A percentile compares a stretch with the other conserved stretches of the same genome.
Evolutionary conservation across 164 flowering plant genomes (phyloP).

Genomic region (Piper longum): DNA sequence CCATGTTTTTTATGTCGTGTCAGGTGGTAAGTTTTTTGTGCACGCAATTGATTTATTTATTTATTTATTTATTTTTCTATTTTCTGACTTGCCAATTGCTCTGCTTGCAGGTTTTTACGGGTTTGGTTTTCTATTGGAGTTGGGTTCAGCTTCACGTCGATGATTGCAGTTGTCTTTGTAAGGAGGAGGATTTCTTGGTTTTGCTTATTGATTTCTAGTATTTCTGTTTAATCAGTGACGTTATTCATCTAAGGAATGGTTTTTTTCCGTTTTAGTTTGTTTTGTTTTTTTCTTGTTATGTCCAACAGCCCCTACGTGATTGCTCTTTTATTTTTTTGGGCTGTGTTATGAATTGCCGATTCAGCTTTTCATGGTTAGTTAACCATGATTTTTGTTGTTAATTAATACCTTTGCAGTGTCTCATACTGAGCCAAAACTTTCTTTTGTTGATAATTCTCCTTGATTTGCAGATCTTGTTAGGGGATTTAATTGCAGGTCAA

Average conservation of each 20-base stretch:
- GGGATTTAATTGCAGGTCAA: slow-evolving; percentile 23
- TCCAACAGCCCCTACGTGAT: not conserved
- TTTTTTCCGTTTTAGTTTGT: too few relatives aligned
- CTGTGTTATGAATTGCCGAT: too few relatives aligned
- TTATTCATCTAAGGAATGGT: not conserved
- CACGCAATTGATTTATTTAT: too few relatives aligned
- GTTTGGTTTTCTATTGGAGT: slow-evolving; percentile 9
- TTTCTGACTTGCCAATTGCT: not conserved
- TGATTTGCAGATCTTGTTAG: slow-evolving; percentile 27
- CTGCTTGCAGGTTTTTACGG: slow-evolving; percentile 5
- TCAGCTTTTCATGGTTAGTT: too few relatives aligned
- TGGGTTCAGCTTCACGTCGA: slow-evolving; percentile 6
- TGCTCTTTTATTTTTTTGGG: not conserved
- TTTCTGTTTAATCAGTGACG: not conserved
- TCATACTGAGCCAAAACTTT: too few relatives aligned
- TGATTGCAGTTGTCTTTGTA: slow-evolving; percentile 4
- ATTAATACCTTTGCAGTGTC: too few relatives aligned
- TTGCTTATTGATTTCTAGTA: not conserved
- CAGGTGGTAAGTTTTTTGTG: too few relatives aligned
- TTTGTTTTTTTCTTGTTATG: not conserved
- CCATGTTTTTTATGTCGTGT: too few relatives aligned
- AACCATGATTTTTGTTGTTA: too few relatives aligned
- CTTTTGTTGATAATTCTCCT: too few relatives aligned
- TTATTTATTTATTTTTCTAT: too few relatives aligned
- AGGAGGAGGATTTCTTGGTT: not conserved